phyloP scores from a whole-genome alignment of 2,329 filamentous ascomycete species.

The Claviceps sp. region DNA sequence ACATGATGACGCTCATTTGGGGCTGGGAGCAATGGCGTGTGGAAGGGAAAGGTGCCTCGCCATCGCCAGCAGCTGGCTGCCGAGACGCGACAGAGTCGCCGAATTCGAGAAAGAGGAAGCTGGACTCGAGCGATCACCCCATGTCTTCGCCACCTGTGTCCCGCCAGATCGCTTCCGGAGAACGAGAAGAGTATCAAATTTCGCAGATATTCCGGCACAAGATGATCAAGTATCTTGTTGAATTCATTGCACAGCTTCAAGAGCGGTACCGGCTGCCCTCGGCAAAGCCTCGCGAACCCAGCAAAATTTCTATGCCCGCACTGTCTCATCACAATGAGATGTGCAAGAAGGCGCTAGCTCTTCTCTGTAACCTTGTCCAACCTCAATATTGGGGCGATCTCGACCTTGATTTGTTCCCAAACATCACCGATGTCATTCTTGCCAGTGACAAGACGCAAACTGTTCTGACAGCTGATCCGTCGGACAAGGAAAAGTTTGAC shows the following conservation, averaged over 20 bases:
- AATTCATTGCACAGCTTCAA: slow-evolving; percentile 81
- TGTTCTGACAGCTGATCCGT: slow-evolving; percentile 44
- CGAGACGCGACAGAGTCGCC: slow-evolving; percentile 52
- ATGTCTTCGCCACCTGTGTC: slow-evolving; percentile 41
- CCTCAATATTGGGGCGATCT: slow-evolving; percentile 84
- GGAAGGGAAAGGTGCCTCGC: slow-evolving; percentile 34
- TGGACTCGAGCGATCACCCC: slow-evolving; percentile 45
- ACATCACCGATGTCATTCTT: slow-evolving; percentile 75
- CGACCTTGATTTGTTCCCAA: slow-evolving; percentile 81
- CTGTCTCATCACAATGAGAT: slow-evolving; percentile 56
- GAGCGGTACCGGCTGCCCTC: slow-evolving; percentile 73
- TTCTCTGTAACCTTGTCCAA: slow-evolving; percentile 75
- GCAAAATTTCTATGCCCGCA: slow-evolving; percentile 29
- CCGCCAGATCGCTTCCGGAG: slow-evolving; percentile 25
- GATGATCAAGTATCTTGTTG: slow-evolving; percentile 88
- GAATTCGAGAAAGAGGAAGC: slow-evolving; percentile 58
- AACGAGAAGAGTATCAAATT: slow-evolving; percentile 54
- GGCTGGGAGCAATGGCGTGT: slow-evolving; percentile 82
- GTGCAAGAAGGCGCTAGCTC: slow-evolving; percentile 68
- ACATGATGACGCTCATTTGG: slow-evolving; percentile 83
- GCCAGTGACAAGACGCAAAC: slow-evolving; percentile 62
- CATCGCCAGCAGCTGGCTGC: slow-evolving; percentile 12
- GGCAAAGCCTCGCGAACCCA: slow-evolving; percentile 46
- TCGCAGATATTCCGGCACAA: slow-evolving; percentile 55
- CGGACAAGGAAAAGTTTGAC: slow-evolving; percentile 59